Percentiles rank a stretch among this genome's conserved stretches.
These are phyloP conservation scores for Xerophyta viscosa DNA, from an alignment of 106 monocot species.

Conservation along the genomic window DNA sequence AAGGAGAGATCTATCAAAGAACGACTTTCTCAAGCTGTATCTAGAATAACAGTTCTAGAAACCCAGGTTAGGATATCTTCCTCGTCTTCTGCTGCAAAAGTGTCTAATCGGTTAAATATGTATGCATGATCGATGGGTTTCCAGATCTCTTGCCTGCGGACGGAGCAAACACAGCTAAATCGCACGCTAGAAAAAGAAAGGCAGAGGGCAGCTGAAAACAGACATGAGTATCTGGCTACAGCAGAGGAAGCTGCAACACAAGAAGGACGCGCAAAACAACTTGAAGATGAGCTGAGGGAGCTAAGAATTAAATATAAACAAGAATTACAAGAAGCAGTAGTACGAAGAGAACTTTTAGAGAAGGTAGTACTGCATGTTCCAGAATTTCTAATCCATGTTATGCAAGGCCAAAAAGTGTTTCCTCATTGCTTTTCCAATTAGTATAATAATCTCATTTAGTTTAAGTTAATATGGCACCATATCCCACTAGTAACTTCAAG, in stretches of 20 bases:
- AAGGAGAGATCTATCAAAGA: slow-evolving; percentile 74
- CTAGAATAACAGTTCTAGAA: slow-evolving; percentile 82
- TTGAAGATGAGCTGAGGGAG: slow-evolving; percentile 87
- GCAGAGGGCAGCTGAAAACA: slow-evolving; percentile 88
- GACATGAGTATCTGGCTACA: slow-evolving; percentile 84
- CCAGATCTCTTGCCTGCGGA: slow-evolving; percentile 85
- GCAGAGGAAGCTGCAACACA: slow-evolving; percentile 95
- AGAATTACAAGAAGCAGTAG: slow-evolving; percentile 58
- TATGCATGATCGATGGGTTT: neutral
- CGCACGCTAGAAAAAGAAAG: slow-evolving; percentile 92
- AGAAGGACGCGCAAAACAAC: slow-evolving; percentile 85
- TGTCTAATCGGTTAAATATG: too few relatives aligned
- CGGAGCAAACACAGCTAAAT: slow-evolving; percentile 87
- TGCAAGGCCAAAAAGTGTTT: too few relatives aligned
- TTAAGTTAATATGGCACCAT: too few relatives aligned
- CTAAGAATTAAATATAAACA: slow-evolving; percentile 69
- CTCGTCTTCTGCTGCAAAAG: too few relatives aligned
- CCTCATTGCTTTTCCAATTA: too few relatives aligned
- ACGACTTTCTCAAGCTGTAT: slow-evolving; percentile 69
- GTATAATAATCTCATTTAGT: too few relatives aligned
- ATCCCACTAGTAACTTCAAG: too few relatives aligned
- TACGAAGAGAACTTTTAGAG: slow-evolving; percentile 67
- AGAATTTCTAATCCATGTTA: too few relatives aligned
- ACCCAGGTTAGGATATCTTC: slow-evolving; percentile 54
- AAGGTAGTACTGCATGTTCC: slow-evolving; percentile 34